A percentile compares a stretch with the other conserved stretches of the same genome.
Evolutionary conservation across 1,284 basidiomycete genomes (phyloP).

Genomic region (Leccinum fallax): DNA sequence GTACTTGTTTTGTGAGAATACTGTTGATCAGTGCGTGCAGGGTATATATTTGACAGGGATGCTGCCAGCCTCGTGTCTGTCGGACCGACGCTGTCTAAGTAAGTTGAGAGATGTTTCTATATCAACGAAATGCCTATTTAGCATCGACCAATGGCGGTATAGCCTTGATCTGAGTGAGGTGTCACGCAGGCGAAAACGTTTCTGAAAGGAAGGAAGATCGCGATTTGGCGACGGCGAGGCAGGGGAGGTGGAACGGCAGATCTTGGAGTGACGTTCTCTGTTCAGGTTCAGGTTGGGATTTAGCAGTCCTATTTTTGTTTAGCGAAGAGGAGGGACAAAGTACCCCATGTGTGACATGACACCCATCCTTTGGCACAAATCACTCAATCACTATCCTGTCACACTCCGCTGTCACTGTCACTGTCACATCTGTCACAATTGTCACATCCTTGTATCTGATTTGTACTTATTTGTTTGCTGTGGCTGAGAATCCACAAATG

Average conservation of each 20-base stretch:
- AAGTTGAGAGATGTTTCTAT: constrained; percentile 15
- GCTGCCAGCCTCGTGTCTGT: constrained; percentile 12
- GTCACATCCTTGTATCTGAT: constrained; percentile 17
- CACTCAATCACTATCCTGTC: constrained; percentile 19
- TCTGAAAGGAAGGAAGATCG: not conserved
- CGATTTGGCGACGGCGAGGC: not conserved
- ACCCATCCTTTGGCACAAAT: constrained; percentile 35
- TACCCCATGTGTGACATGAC: not conserved
- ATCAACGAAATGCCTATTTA: constrained; percentile 18
- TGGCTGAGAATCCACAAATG: constrained; percentile 26
- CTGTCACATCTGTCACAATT: not conserved
- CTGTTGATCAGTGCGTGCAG: constrained; percentile 6
- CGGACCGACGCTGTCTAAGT: constrained; percentile 3
- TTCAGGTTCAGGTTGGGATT: no score
- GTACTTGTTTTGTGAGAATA: not conserved
- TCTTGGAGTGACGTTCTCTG: not conserved
- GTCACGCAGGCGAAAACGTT: constrained; percentile 28
- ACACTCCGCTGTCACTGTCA: constrained; percentile 17
- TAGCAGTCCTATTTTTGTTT: not conserved
- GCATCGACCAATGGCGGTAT: constrained; percentile 24
- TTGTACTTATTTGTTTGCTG: constrained; percentile 26
- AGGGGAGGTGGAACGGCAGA: not conserved
- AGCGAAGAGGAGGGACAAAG: constrained; percentile 17
- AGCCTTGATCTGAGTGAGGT: constrained; percentile 21
- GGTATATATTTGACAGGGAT: not conserved